Evolutionary conservation across 23 red algal genomes (phyloP), one percentile per base, ranked within the genome.

Genomic region (Gracilaria vermiculophylla): DNA sequence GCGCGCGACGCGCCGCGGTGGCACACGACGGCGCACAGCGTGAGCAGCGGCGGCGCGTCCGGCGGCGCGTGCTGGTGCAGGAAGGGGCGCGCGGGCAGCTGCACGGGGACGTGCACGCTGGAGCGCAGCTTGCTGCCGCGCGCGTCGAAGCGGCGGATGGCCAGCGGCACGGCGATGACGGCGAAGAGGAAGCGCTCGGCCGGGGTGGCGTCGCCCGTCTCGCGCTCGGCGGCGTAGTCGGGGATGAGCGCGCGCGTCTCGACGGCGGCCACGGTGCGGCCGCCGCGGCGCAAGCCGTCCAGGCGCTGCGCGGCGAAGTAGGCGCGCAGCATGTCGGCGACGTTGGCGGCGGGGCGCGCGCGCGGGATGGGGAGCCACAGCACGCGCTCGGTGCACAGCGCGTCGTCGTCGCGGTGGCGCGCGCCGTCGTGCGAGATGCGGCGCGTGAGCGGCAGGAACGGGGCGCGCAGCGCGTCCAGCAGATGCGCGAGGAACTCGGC

Each of bases 401-500:
- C 66, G 12, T 80, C 24, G 21, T 91, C 87, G 29, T 57, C 62
- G 31, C 52, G 35, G 37, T 91, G 71, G 0, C 53, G 74, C 31
- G 16, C 54, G 27, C 43, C 74, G 20, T 42, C 45, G 41, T 91
- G 87, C 25, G 64, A 9, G 31, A 91, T 19, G 19, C 35, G 64
- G 51, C 82, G 66, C 35, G 58, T 40, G 2, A 93, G 3, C 5
- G 78, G 77, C 15, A 93, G 16, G 47, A 84, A 93, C 5, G 90
- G 90, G 19, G 79, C 90, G 3, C 54, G 21, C 19, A 93, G 53
- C 15, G 50, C 70, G 54, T 93, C 90, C 23, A 93, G 24, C 23
- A 93, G 80, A 66, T 40, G 69, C 10, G 71, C 44, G 0, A 85
- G 60, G 19, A 93, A 80, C 73, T 93, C 90, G 14, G 90, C 81